These are phyloP conservation scores for Nymphaea colorata DNA, from an alignment of 164 flowering plant species.

Conservation along the genomic window DNA sequence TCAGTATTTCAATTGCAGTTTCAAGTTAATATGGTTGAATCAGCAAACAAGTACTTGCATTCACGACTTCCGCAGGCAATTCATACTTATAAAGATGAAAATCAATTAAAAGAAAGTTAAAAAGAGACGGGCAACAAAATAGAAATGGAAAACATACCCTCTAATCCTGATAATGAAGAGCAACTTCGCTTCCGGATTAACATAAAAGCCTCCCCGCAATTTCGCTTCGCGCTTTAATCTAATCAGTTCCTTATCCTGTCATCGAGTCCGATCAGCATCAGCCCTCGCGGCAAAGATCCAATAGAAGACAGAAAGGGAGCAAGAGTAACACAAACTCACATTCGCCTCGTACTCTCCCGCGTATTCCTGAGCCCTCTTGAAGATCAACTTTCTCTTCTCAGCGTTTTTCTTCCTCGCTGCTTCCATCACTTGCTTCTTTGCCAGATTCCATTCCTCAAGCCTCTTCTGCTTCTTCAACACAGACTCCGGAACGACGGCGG, in stretches of 20 bases:
- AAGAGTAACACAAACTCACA: background rate
- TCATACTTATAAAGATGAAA: too few species aligned
- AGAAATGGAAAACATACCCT: constrained; percentile 21
- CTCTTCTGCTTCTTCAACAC: constrained; percentile 52
- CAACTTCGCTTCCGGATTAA: constrained; percentile 46
- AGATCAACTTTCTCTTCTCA: constrained; percentile 40
- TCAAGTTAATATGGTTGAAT: too few species aligned
- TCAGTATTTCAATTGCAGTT: too few species aligned
- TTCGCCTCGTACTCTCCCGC: constrained; percentile 38
- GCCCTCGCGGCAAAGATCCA: background rate
- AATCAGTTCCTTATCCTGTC: constrained; percentile 22
- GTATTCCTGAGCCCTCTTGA: constrained; percentile 34
- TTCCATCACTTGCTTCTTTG: constrained; percentile 20
- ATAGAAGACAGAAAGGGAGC: background rate
- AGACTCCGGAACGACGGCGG: constrained; percentile 36
- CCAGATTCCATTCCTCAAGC: constrained; percentile 42
- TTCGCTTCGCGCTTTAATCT: constrained; percentile 28
- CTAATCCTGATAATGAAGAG: constrained; percentile 45
- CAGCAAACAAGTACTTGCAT: too few species aligned
- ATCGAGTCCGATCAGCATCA: background rate
- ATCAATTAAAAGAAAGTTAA: too few species aligned
- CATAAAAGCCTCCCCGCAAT: constrained; percentile 49
- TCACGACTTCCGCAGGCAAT: too few species aligned
- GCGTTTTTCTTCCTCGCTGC: constrained; percentile 30
- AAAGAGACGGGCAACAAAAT: too few species aligned